These are phyloP conservation scores for Gonapodya prolifera DNA, from an alignment of 192 early-diverging fungal genomes.

Conservation along the genomic window DNA sequence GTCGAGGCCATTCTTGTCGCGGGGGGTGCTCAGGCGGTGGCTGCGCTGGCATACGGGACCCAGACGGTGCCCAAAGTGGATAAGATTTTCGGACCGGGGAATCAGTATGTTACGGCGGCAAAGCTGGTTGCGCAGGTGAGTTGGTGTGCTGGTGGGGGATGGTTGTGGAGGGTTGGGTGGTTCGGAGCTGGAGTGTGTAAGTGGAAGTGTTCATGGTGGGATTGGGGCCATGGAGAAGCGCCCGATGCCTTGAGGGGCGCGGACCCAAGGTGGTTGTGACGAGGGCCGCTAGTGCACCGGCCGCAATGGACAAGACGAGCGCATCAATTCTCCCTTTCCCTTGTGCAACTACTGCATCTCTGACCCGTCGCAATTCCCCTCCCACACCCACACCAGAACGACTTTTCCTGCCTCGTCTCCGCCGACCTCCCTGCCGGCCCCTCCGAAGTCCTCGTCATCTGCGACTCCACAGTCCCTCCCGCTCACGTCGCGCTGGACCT, in stretches of 20 bases:
- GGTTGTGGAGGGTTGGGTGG: no score
- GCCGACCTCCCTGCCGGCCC: conserved; percentile 99
- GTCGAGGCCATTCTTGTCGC: conserved; percentile 83
- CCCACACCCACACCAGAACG: conserved; percentile 40
- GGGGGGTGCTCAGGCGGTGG: conserved; percentile 88
- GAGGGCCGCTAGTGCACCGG: no score
- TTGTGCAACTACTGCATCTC: not conserved
- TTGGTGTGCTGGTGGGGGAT: no score
- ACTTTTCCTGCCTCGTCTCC: conserved; percentile 79
- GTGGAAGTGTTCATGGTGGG: no score
- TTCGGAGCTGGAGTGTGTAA: no score
- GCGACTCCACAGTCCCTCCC: conserved; percentile 70
- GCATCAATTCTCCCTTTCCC: not conserved
- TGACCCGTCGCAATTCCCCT: not conserved
- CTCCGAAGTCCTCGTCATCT: conserved; percentile 96
- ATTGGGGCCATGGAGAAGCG: no score
- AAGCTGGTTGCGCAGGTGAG: conserved; percentile 86
- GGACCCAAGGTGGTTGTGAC: no score
- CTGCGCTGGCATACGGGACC: conserved; percentile 28
- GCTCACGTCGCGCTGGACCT: conserved; percentile 92
- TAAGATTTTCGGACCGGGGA: conserved; percentile 99
- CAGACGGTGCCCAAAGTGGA: conserved; percentile 94
- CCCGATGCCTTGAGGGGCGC: no score
- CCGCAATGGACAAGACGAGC: no score
- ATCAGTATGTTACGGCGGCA: conserved; percentile 99